A percentile compares a stretch with the other conserved stretches of the same genome.
Conservation (phyloP, 2,329 filamentous ascomycete genomes). For the Colletotrichum sp. region DNA sequence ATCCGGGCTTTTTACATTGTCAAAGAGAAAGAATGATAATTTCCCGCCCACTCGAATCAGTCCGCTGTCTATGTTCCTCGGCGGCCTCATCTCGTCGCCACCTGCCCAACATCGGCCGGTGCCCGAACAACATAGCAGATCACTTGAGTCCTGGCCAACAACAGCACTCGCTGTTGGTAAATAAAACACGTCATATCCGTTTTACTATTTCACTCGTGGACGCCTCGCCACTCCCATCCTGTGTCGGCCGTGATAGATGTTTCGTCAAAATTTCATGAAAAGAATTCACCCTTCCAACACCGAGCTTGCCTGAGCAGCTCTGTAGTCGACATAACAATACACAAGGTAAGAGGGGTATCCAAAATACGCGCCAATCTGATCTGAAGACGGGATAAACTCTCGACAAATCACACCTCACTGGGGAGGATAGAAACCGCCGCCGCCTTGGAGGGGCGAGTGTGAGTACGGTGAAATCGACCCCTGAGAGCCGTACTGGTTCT, state of each 20-base stretch:
- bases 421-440: slow-evolving; percentile 38
- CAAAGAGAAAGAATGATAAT: not conserved
- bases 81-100: not conserved
- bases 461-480: slow-evolving; percentile 49
- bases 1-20: not conserved
- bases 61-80: not conserved
- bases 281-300: not conserved
- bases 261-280: not conserved
- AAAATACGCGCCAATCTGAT: not conserved
- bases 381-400: not conserved
- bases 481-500: slow-evolving; percentile 41
- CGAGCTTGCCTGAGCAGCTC: not conserved
- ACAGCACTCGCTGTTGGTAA: not conserved
- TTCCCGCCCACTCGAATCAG: not conserved
- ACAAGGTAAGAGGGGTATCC: slow-evolving; percentile 13
- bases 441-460: slow-evolving; percentile 44
- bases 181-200: not conserved
- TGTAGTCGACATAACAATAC: not conserved
- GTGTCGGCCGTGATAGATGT: not conserved
- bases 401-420: not conserved
- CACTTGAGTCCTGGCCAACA: not conserved
- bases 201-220: not conserved
- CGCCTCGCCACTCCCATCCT: not conserved
- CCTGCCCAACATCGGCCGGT: not conserved
- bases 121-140: not conserved